These are phyloP conservation scores for Syzygium malaccense DNA, from an alignment of 441 rosid genomes.

Conservation along the genomic window DNA sequence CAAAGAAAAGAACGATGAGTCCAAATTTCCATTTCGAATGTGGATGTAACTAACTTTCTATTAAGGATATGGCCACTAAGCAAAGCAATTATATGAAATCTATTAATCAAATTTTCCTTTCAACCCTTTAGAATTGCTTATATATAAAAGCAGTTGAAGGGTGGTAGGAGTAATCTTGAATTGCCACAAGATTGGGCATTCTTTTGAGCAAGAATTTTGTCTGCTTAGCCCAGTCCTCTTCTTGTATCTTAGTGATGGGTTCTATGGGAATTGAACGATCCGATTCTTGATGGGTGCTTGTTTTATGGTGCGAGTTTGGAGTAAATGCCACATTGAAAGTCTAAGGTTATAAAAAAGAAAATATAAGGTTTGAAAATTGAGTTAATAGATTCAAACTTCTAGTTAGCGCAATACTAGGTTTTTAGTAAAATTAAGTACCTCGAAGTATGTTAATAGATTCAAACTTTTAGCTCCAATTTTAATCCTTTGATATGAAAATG, in stretches of 20 bases:
- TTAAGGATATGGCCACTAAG: not conserved
- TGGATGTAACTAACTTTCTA: not conserved
- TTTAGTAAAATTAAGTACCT: not conserved
- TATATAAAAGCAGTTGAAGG: not conserved
- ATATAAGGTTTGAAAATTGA: not conserved
- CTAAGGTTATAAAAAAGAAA: rapidly evolving
- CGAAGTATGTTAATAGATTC: not conserved
- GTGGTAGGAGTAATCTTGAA: not conserved
- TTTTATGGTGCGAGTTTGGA: not conserved
- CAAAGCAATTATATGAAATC: not conserved
- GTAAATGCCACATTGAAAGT: not conserved
- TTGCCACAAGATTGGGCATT: not conserved
- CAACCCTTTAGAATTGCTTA: not conserved
- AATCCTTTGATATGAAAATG: not conserved
- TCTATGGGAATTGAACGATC: not conserved
- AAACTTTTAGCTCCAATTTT: not conserved
- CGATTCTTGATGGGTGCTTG: not conserved
- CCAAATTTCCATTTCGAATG: not conserved
- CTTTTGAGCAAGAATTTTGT: not conserved
- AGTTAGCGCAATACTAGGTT: rapidly evolving
- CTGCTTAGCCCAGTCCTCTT: not conserved
- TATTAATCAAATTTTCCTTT: not conserved
- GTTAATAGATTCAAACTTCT: not conserved
- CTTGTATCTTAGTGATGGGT: not conserved
- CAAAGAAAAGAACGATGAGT: not conserved